Percentiles rank a stretch among this genome's conserved stretches.
These are phyloP conservation scores for Euptelea pleiosperma DNA, from an alignment of 164 flowering plant genomes.

Conservation along the genomic window DNA sequence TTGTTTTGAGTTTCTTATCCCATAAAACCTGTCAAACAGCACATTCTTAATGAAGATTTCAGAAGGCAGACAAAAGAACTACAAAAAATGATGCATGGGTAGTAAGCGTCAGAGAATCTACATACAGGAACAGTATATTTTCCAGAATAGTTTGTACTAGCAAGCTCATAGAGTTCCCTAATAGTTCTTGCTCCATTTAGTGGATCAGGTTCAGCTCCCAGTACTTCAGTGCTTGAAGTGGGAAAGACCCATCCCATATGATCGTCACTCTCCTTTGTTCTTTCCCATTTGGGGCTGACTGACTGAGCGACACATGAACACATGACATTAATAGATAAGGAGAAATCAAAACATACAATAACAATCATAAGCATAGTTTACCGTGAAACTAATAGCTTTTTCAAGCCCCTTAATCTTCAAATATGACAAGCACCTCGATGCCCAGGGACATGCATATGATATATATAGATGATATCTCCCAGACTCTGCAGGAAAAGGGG, in stretches of 20 bases:
- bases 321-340: background rate
- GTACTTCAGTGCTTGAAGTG: constrained; percentile 51
- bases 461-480: constrained; percentile 92
- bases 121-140: constrained; percentile 93
- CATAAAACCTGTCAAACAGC: constrained; percentile 63
- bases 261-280: constrained; percentile 78
- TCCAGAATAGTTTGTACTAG: constrained; percentile 77
- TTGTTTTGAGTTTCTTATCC: constrained; percentile 87
- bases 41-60: background rate
- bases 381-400: constrained; percentile 74
- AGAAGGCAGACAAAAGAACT: background rate
- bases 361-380: constrained; percentile 20
- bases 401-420: constrained; percentile 87
- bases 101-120: constrained; percentile 2
- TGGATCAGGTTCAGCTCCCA: constrained; percentile 80
- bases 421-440: constrained; percentile 86
- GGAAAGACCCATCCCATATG: constrained; percentile 99
- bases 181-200: constrained; percentile 70
- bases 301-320: constrained; percentile 37
- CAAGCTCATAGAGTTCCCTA: constrained; percentile 80
- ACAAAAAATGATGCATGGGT: background rate
- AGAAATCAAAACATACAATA: background rate
- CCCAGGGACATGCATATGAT: constrained; percentile 99
- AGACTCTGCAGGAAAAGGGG: constrained; percentile 71
- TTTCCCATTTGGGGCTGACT: constrained; percentile 81